Base-by-base conservation (phyloP, 768 basidiomycete species). In the Cyclocybe cylindracea region DNA sequence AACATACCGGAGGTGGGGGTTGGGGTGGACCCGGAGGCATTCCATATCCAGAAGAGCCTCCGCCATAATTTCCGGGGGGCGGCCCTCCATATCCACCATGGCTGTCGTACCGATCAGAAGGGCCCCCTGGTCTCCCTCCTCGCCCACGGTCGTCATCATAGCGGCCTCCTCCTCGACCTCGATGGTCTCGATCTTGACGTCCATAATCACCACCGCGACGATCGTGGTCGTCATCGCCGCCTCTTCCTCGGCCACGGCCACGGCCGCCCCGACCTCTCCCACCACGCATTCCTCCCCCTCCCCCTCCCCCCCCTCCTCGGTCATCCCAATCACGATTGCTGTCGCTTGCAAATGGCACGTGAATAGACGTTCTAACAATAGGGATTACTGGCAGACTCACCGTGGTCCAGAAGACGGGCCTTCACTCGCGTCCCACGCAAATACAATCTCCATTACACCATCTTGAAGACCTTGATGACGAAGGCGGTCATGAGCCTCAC, bases 401-500 rank as follows among this genome's bases (percentile, higher is more conserved):
- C 66, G 74, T 43, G 71, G 67, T 14, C 72, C 76, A 37, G 73
- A 71, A 39, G 80, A 78, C 37, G 78, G 73, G 1, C 73, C 69
- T 51, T 86, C 85, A 5, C 73, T 77, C 10, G 79, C 75, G 51
- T 98, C 94, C 88, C 91, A 96, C 32, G 88, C 88, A 58, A 89
- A 91, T 0, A 82, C 74, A 40, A 98, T 86, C 48, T 95, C 91
- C 83, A 97, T 87, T 1, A 87, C 83, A 10, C 97, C 94, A 61
- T 94, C 93, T 63, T 89, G 88, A 46, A 86, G 63, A 1, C 86
- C 80, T 69, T 90, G 84, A 51, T 91, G 87, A 44, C 91, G 80
- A 55, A 97, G 72, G 14, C 85, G 76, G 61, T 97, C 92, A 57
- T 82, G 85, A 0, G 94, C 88, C 58, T 90, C 84, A 32, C 85